Evolutionary conservation across 2,329 filamentous ascomycete species (phyloP).

Genomic region (Colletotrichum somersetense): DNA sequence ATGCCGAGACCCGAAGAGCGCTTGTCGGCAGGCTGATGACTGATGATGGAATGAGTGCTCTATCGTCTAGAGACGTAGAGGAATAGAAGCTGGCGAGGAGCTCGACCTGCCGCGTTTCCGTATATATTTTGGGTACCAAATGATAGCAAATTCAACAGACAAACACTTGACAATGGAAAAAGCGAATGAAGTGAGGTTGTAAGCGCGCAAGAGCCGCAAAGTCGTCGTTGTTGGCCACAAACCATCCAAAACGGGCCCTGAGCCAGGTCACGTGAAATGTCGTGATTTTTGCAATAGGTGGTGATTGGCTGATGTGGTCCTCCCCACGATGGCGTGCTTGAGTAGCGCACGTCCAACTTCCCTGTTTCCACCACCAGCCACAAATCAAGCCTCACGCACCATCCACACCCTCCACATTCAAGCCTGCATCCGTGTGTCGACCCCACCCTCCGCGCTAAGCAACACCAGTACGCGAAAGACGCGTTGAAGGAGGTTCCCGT

Average conservation of each 20-base stretch:
- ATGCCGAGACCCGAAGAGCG: conserved; percentile 30
- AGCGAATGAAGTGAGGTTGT: conserved; percentile 33
- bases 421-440: conserved; percentile 21
- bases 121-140: conserved; percentile 32
- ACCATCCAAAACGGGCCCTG: conserved; percentile 30
- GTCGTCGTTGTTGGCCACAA: conserved; percentile 32
- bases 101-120: conserved; percentile 37
- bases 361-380: background rate
- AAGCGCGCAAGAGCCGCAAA: conserved; percentile 33
- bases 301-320: conserved; percentile 34
- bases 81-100: conserved; percentile 23
- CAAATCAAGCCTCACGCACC: conserved; percentile 18
- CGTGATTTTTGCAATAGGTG: conserved; percentile 41
- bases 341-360: background rate
- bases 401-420: background rate
- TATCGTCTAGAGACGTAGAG: conserved; percentile 19
- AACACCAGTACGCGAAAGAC: conserved; percentile 16
- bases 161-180: conserved; percentile 14
- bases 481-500: conserved; percentile 15
- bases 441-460: background rate
- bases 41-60: conserved; percentile 36
- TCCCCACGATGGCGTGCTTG: conserved; percentile 40
- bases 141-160: conserved; percentile 34
- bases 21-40: conserved; percentile 34
- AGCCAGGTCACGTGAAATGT: conserved; percentile 42